Evolutionary conservation across 2,329 filamentous ascomycete genomes (phyloP).

Genomic region (Fusarium nanum): DNA sequence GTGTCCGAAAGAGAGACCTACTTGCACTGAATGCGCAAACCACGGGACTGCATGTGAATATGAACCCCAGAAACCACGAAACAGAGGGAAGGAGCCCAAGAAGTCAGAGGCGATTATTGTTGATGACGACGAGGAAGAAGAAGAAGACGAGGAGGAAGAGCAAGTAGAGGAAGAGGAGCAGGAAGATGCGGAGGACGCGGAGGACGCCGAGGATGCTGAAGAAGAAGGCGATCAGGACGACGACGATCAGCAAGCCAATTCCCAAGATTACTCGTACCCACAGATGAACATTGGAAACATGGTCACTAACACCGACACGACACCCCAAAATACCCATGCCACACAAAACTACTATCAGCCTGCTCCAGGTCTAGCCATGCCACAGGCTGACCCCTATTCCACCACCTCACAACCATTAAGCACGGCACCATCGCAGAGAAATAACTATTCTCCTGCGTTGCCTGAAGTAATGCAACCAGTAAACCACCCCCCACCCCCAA

Average conservation of each 20-base stretch:
- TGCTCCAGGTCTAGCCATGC: conserved; percentile 42
- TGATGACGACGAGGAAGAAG: conserved; percentile 28
- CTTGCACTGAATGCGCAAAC: conserved; percentile 54
- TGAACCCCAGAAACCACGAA: conserved; percentile 49
- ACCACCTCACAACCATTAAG: conserved; percentile 26
- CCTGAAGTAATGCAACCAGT: conserved; percentile 28
- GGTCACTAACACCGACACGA: conserved; percentile 41
- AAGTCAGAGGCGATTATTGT: conserved; percentile 25
- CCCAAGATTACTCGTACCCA: conserved; percentile 45
- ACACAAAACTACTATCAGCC: conserved; percentile 47
- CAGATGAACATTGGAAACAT: conserved; percentile 48
- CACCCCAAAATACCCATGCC: conserved; percentile 33
- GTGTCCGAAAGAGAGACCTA: conserved; percentile 57
- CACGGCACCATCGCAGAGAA: conserved; percentile 32
- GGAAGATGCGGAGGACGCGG: conserved; percentile 14
- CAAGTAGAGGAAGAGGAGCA: conserved; percentile 18
- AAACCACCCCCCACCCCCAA: conserved; percentile 13
- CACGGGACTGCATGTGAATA: conserved; percentile 54
- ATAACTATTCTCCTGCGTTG: conserved; percentile 21
- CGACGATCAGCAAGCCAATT: conserved; percentile 14
- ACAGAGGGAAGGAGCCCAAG: conserved; percentile 36
- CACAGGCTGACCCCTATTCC: conserved; percentile 41
- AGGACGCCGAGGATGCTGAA: conserved; percentile 20
- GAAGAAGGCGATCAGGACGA: conserved; percentile 29
- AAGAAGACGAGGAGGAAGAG: conserved; percentile 33